A percentile compares a stretch with the other conserved stretches of the same genome.
phyloP scores from a whole-genome alignment of 1,284 basidiomycete genomes.

The Boletus sp. region DNA sequence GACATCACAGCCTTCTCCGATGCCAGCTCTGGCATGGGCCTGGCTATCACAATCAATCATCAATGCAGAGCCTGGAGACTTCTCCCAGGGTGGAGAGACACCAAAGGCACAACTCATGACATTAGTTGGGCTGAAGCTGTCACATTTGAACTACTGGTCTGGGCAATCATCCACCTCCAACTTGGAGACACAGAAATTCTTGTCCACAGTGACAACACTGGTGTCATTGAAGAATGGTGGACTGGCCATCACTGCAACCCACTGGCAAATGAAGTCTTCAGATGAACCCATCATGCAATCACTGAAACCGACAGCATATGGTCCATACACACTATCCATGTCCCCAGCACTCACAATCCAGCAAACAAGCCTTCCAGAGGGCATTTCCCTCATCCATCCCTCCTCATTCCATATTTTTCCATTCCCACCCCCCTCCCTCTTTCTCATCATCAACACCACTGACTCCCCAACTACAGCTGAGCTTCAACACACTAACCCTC shows the following conservation, averaged over 20 bases:
- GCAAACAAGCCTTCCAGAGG: not conserved
- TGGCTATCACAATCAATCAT: not conserved
- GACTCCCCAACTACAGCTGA: too few relatives aligned
- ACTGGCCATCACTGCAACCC: not conserved
- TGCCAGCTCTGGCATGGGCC: constrained; percentile 4
- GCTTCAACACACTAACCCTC: too few relatives aligned
- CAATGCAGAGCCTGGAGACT: not conserved
- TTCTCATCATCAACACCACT: not conserved
- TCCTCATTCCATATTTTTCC: not conserved
- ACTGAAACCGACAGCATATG: not conserved
- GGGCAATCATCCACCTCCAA: not conserved
- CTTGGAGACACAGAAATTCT: not conserved
- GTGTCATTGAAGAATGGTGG: not conserved
- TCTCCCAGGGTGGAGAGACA: not conserved
- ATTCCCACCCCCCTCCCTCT: not conserved
- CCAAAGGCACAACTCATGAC: not conserved
- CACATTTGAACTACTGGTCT: not conserved
- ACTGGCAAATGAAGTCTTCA: not conserved
- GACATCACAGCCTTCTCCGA: constrained; percentile 10
- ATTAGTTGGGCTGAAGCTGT: not conserved
- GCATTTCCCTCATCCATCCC: not conserved
- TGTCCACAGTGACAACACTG: not conserved
- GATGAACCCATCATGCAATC: not conserved
- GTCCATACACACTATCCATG: too few relatives aligned
- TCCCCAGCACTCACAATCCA: not conserved